Base-by-base conservation (phyloP, 1,284 basidiomycete genomes). In the Anthracocystis walkeri region DNA sequence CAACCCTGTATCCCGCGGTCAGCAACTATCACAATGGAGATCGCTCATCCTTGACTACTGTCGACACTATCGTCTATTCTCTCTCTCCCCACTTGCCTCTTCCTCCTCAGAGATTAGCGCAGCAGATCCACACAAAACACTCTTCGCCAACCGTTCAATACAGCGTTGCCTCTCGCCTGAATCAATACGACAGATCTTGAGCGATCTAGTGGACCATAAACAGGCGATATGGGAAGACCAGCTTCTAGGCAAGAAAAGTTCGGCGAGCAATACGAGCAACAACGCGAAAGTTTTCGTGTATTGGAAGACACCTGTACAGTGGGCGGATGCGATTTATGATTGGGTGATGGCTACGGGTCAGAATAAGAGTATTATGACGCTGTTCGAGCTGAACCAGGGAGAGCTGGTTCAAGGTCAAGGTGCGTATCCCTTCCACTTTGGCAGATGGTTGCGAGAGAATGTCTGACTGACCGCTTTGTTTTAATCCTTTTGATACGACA, bases 331-430 rank as follows among this genome's bases (percentile, higher is more conserved):
- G 18, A 87, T 89, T 46, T 87, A 88, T 68, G 84, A 86, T 38
- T 89, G 88, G 88, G 87, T 88, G 50, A 85, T 85, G n/a, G 86
- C 86, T 18, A 88, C 87, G 27, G 88, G 88, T 0, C 85, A 88
- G 69, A 87, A 85, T 27, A 85, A 86, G 42, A 86, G 85, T 33
- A 88, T 89, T 78, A 86, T 89, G 86, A 89, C 88, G 0, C 86
- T 89, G 53, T 88, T 87, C 72, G 88, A 89, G 77, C 81, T 89
- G 21, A 87, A 86, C 0, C 87, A 88, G 55, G 87, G 88, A n/a
- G 87, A 87, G 53, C 74, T 87, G 50, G 85, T 86, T 4, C 78
- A 87, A 42, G 62, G 56, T 35, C 71, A 71, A 68, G 75, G 75
- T 73, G 38, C 20, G 54, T 50, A 16, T 14, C 27, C n/a, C 27